phyloP scores from a whole-genome alignment of 495 filamentous ascomycete species.

The Trichoderma orchidacearum region DNA sequence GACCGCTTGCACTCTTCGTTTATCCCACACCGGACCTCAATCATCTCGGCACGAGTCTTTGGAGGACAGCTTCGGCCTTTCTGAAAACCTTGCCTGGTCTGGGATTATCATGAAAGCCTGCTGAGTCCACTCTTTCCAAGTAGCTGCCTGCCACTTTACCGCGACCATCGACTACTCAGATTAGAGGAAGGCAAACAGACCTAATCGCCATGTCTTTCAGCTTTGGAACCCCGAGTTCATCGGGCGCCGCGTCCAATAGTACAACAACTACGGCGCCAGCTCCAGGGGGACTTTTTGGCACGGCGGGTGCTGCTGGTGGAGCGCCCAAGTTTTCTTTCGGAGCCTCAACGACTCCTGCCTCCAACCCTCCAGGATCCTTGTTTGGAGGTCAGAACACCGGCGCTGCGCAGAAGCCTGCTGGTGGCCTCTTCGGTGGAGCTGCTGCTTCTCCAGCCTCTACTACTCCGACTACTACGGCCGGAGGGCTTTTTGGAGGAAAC shows the following conservation, averaged over 20 bases:
- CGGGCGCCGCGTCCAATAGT: constrained; percentile 19
- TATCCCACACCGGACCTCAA: not conserved
- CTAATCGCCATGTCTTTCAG: constrained; percentile 10
- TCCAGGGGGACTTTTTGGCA: constrained; percentile 23
- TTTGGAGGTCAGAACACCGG: not conserved
- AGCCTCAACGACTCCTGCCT: constrained; percentile 11
- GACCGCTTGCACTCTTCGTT: not conserved
- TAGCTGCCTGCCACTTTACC: not conserved
- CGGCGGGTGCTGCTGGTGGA: constrained; percentile 5
- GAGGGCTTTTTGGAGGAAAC: constrained; percentile 39
- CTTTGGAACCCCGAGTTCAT: constrained; percentile 24
- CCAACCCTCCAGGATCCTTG: constrained; percentile 9
- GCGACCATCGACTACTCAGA: not conserved
- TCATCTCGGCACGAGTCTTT: not conserved
- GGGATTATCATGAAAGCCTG: not conserved
- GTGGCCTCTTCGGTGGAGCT: constrained; percentile 12
- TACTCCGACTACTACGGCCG: constrained; percentile 14
- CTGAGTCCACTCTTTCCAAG: not conserved
- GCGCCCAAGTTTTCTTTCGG: constrained; percentile 19
- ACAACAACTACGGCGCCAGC: constrained; percentile 25
- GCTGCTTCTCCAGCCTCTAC: constrained; percentile 6
- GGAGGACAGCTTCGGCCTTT: not conserved
- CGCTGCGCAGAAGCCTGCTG: not conserved
- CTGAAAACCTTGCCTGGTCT: not conserved
- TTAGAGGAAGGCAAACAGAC: not conserved